Conservation (phyloP, 495 filamentous ascomycete species). For the Aspergillus diversus region DNA sequence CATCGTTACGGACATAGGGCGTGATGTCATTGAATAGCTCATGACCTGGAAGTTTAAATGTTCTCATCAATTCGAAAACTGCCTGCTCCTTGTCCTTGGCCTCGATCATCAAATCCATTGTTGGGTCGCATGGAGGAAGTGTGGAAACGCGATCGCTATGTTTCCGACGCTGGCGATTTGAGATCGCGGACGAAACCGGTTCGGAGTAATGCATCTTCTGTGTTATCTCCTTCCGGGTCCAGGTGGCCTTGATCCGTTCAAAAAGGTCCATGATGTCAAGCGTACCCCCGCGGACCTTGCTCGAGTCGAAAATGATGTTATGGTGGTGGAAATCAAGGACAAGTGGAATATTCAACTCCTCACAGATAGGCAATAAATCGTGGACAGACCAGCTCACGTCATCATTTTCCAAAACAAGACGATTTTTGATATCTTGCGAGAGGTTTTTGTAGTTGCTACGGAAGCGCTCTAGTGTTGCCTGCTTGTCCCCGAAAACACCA, state of each 20-base stretch:
- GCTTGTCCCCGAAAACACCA: constrained; percentile 87
- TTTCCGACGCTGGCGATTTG: constrained; percentile 74
- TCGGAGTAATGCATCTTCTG: constrained; percentile 98
- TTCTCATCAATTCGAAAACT: constrained; percentile 91
- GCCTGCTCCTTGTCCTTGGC: constrained; percentile 99
- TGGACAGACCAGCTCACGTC: constrained; percentile 91
- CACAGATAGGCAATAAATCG: constrained; percentile 86
- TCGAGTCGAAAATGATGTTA: constrained; percentile 84
- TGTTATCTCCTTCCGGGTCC: constrained; percentile 82
- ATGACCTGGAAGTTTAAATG: constrained; percentile 78
- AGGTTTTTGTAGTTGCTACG: constrained; percentile 72
- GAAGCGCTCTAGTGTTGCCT: constrained; percentile 79
- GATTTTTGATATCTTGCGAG: constrained; percentile 70
- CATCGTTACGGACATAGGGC: constrained; percentile 76
- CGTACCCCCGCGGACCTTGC: constrained; percentile 79
- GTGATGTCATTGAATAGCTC: constrained; percentile 76
- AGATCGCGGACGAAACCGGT: constrained; percentile 73
- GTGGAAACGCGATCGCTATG: constrained; percentile 77
- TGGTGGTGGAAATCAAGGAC: constrained; percentile 96
- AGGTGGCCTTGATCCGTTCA: constrained; percentile 79
- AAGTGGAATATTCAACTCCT: constrained; percentile 90
- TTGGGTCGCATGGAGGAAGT: constrained; percentile 77
- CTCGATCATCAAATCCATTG: constrained; percentile 97
- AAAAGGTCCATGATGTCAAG: constrained; percentile 74
- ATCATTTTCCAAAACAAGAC: constrained; percentile 92